Conservation (phyloP, 306 rosid species). For the Sphenostylis stenocarpa region DNA sequence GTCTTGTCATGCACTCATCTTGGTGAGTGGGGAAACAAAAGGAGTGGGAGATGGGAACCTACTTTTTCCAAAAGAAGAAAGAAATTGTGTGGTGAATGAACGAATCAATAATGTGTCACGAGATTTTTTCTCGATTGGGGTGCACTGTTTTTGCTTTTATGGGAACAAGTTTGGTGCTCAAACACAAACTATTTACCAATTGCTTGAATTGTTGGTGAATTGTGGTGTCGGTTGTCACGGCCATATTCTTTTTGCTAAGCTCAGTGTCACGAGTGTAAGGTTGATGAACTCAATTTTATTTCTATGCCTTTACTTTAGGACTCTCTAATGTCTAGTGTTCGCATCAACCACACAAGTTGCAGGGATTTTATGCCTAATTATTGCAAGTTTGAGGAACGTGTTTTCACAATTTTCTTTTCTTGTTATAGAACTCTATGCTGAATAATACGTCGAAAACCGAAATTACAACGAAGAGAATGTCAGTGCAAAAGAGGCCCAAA, state of each 20-base stretch:
- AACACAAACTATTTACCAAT: conserved; percentile 38
- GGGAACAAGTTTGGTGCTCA: conserved; percentile 14
- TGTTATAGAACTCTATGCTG: not conserved
- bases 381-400: conserved; percentile 29
- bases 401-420: not conserved
- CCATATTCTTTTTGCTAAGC: conserved; percentile 34
- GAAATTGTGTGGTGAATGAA: not conserved
- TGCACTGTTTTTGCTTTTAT: conserved; percentile 31
- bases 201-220: too few relatives aligned
- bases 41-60: conserved; percentile 39
- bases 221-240: conserved; percentile 14
- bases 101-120: not conserved
- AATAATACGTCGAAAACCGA: not conserved
- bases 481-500: too few relatives aligned
- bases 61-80: conserved; percentile 36
- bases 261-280: not conserved
- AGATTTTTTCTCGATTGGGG: conserved; percentile 35
- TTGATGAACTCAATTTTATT: not conserved
- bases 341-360: not conserved
- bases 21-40: conserved; percentile 29
- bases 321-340: too few relatives aligned
- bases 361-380: conserved; percentile 16
- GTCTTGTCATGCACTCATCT: conserved; percentile 42
- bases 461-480: not conserved
- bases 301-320: not conserved